Conservation (phyloP, 2,329 filamentous ascomycete genomes). For the Daldinia sp. region DNA sequence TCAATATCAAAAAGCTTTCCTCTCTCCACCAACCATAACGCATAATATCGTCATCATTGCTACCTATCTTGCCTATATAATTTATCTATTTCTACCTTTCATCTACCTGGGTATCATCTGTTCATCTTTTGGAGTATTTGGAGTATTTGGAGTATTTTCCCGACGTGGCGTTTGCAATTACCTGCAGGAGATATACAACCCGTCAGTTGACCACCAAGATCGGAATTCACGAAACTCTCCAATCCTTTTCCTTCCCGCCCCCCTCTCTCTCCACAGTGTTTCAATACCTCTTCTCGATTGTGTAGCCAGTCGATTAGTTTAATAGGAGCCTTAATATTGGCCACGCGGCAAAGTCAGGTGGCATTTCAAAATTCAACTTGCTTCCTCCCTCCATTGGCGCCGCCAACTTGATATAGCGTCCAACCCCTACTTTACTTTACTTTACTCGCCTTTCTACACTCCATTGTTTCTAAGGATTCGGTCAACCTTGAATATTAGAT, state of each 20-base stretch:
- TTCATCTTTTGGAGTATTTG: background rate
- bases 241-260: background rate
- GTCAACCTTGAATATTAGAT: slow-evolving; percentile 2
- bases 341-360: slow-evolving; percentile 16
- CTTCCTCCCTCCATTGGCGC: background rate
- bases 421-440: background rate
- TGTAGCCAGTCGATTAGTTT: slow-evolving; percentile 20
- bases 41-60: slow-evolving; percentile 10
- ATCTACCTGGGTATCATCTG: background rate
- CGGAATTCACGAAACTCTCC: slow-evolving; percentile 28
- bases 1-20: slow-evolving; percentile 1
- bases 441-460: background rate
- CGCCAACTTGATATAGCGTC: background rate
- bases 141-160: slow-evolving; percentile 1
- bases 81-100: background rate
- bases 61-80: slow-evolving; percentile 1
- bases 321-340: slow-evolving; percentile 13
- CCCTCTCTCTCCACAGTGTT: slow-evolving; percentile 19
- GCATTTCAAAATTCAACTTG: too few species aligned
- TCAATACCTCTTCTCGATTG: slow-evolving; percentile 15
- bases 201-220: slow-evolving; percentile 24
- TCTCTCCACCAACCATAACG: slow-evolving; percentile 6
- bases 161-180: background rate
- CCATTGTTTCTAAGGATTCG: background rate
- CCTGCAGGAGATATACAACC: slow-evolving; percentile 10